These are phyloP conservation scores for Hyphodiscus sp. DNA, from an alignment of 2,329 filamentous ascomycete species.

Conservation along the genomic window DNA sequence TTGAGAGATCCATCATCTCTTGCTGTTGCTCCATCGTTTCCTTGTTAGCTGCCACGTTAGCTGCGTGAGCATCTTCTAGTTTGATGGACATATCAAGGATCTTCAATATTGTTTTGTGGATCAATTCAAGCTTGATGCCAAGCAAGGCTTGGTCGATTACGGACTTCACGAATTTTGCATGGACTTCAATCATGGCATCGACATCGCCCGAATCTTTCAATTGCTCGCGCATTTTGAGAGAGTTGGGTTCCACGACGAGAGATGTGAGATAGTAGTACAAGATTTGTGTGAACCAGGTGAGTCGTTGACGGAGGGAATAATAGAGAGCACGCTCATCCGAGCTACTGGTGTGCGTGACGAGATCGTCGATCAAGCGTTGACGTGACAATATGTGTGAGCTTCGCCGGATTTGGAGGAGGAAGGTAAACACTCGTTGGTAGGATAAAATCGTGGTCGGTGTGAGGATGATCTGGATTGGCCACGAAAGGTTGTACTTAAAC, in stretches of 20 bases:
- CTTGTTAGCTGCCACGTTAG: conserved; percentile 23
- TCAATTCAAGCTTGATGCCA: conserved; percentile 59
- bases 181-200: conserved; percentile 71
- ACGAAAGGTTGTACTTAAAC: conserved; percentile 61
- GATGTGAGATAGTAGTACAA: conserved; percentile 71
- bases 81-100: conserved; percentile 68
- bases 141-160: conserved; percentile 66
- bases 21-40: conserved; percentile 20
- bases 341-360: conserved; percentile 33
- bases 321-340: conserved; percentile 42
- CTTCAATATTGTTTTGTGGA: conserved; percentile 66
- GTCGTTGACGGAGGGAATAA: conserved; percentile 57
- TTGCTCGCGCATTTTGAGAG: conserved; percentile 46
- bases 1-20: conserved; percentile 26
- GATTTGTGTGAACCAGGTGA: conserved; percentile 72
- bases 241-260: conserved; percentile 60
- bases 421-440: conserved; percentile 68
- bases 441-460: conserved; percentile 53
- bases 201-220: conserved; percentile 63
- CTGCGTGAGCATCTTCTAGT: conserved; percentile 54
- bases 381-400: conserved; percentile 61
- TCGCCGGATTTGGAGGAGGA: conserved; percentile 72
- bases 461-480: conserved; percentile 67
- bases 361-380: conserved; percentile 39
- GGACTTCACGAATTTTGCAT: conserved; percentile 55